Percentiles rank a stretch among this genome's conserved stretches.
Evolutionary conservation across 306 rosid genomes (phyloP).

Genomic region (Boehmeria nivea): DNA sequence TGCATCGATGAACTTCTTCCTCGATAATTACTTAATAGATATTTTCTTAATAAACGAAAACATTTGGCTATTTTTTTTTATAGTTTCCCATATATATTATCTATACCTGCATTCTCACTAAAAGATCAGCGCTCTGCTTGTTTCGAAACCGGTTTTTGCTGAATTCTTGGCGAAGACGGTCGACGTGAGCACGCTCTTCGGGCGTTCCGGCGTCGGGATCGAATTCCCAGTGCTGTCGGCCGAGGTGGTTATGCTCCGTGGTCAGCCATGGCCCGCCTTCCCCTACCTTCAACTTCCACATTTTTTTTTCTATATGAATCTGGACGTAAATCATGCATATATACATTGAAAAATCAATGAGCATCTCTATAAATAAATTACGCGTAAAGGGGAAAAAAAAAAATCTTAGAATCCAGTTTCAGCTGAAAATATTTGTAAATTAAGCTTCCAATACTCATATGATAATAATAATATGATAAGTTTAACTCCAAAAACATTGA

Average conservation of each 20-base stretch:
- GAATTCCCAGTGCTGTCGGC: constrained; percentile 64
- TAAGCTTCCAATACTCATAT: too few species aligned
- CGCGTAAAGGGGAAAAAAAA: too few species aligned
- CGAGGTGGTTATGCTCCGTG: constrained; percentile 37
- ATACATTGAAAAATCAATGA: too few species aligned
- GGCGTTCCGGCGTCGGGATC: constrained; percentile 38
- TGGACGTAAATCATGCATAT: too few species aligned
- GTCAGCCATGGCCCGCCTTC: constrained; percentile 37
- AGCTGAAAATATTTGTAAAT: too few species aligned
- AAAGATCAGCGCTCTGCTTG: constrained; percentile 53
- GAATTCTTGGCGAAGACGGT: constrained; percentile 31
- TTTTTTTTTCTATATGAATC: background rate
- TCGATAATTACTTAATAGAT: too few species aligned
- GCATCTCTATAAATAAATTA: too few species aligned
- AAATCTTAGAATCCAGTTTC: too few species aligned
- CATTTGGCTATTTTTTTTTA: background rate
- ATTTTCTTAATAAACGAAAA: too few species aligned
- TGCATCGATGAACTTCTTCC: too few species aligned
- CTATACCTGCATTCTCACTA: constrained; percentile 45
- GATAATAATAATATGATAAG: too few species aligned
- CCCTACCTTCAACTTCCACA: constrained; percentile 79
- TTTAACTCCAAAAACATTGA: too few species aligned
- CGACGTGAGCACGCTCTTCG: constrained; percentile 31
- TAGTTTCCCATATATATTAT: background rate
- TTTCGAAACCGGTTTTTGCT: constrained; percentile 27